phyloP scores from a whole-genome alignment of 2,329 filamentous ascomycete genomes.

The Paraphaeosphaeria sporulosa region DNA sequence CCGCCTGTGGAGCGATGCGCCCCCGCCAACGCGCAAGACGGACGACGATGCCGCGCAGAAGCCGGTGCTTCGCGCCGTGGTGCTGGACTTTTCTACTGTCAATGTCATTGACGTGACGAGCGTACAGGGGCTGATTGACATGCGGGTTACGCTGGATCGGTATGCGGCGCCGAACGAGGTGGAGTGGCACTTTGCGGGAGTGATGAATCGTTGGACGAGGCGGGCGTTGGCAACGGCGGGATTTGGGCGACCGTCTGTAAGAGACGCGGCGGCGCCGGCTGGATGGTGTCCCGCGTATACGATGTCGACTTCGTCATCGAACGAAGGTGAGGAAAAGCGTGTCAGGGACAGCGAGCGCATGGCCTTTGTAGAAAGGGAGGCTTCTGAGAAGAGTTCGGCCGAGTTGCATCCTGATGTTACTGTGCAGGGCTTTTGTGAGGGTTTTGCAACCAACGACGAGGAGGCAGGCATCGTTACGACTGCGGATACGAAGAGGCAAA shows the following conservation, averaged over 20 bases:
- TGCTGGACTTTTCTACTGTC: conserved; percentile 64
- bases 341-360: neutral
- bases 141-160: conserved; percentile 62
- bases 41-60: conserved; percentile 30
- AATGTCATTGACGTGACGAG: conserved; percentile 65
- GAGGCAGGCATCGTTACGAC: neutral
- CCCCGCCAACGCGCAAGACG: conserved; percentile 46
- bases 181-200: conserved; percentile 58
- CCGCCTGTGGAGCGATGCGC: conserved; percentile 63
- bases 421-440: neutral
- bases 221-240: conserved; percentile 63
- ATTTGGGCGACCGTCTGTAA: conserved; percentile 56
- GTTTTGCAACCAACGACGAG: neutral
- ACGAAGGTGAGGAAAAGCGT: conserved; percentile 16
- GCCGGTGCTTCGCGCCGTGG: conserved; percentile 61
- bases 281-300: conserved; percentile 37
- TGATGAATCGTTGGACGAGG: conserved; percentile 64
- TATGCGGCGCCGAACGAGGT: conserved; percentile 53
- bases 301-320: conserved; percentile 23
- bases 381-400: neutral
- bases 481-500: neutral
- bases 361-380: neutral
- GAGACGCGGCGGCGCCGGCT: conserved; percentile 13
- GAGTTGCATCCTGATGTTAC: neutral
- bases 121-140: conserved; percentile 62